Evolutionary conservation across 176 grass and related monocot species (phyloP), one percentile per base, ranked within the genome.

Genomic region (Carex myosuroides): DNA sequence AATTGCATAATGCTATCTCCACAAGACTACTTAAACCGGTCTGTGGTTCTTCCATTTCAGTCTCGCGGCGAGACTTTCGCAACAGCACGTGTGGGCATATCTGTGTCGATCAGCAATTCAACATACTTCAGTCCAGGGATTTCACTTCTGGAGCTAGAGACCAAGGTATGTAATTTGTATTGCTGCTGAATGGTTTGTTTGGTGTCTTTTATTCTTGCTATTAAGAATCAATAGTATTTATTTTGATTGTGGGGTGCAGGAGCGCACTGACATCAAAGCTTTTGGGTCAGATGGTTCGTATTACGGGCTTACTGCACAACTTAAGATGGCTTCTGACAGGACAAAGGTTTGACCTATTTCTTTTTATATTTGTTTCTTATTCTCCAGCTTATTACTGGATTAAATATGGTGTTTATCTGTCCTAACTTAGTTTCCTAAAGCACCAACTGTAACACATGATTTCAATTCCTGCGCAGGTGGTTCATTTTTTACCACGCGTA

Each of bases 321-420:
- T 98, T 66, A 98, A 95, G 85, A 93, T 98, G 96, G 85, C 96
- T 84, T 95, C 93, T 81, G 93, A 98, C 68, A 93, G 96, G 84
- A 98, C 96, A 79, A 98, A 98, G 96, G 96, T 98, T 87, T 66
- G 60, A 75, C 30, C 79, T 66, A 62, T 83, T 64, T 63, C 30
- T 22, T 50, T 82, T 61, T 60, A 81, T 20, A 33, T 32, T 4
- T 14, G 6, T 50, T 18, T 64, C 37, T 53, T 64, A 62, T 22
- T 42, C 29, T 29, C 11, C 42, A 64, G 39, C 17, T 63, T 44
- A 44, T 48, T 42, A 64, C 5, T 22, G 65, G 57, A 64, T 64
- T 65, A 1, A 44, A 42, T 65, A 8, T 24, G 58, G 41, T 22
- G 12, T 52, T 54, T 7, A 64, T 46, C 44, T 67, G 46, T 50